Evolutionary conservation across 208 protist genomes (phyloP).

Genomic region (Leishmania major): DNA sequence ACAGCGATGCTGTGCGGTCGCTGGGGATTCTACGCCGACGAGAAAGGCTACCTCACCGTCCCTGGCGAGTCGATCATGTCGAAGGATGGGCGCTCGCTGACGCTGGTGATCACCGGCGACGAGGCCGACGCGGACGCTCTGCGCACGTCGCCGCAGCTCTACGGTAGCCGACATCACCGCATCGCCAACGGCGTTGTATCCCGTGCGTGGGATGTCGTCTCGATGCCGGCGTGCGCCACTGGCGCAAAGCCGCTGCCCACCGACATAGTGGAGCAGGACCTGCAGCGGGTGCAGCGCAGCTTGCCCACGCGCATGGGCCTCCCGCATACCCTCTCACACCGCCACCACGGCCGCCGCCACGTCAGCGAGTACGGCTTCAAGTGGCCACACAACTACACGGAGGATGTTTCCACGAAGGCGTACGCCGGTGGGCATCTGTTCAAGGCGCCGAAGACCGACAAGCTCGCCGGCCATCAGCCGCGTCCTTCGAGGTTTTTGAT

Average conservation of each 20-base stretch:
- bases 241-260: constrained; percentile 13
- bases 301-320: constrained; percentile 77
- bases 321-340: constrained; percentile 68
- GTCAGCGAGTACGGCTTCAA: constrained; percentile 85
- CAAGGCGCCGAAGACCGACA: constrained; percentile 46
- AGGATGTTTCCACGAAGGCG: constrained; percentile 59
- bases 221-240: constrained; percentile 30
- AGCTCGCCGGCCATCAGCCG: constrained; percentile 43
- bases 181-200: constrained; percentile 69
- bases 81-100: constrained; percentile 53
- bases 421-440: constrained; percentile 83
- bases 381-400: constrained; percentile 69
- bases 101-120: constrained; percentile 57
- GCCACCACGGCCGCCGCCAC: constrained; percentile 71
- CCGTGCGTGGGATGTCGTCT: constrained; percentile 81
- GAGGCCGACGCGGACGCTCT: constrained; percentile 62
- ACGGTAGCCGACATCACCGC: constrained; percentile 84
- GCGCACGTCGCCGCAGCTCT: constrained; percentile 68
- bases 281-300: constrained; percentile 63
- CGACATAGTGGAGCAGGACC: constrained; percentile 68
- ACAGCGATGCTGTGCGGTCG: constrained; percentile 82
- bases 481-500: constrained; percentile 62
- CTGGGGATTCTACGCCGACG: constrained; percentile 91
- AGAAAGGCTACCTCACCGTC: constrained; percentile 77
- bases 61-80: constrained; percentile 70